Evolutionary conservation across 768 basidiomycete genomes (phyloP), one percentile per base, ranked within the genome.

Genomic region (Wakefieldia striispora): DNA sequence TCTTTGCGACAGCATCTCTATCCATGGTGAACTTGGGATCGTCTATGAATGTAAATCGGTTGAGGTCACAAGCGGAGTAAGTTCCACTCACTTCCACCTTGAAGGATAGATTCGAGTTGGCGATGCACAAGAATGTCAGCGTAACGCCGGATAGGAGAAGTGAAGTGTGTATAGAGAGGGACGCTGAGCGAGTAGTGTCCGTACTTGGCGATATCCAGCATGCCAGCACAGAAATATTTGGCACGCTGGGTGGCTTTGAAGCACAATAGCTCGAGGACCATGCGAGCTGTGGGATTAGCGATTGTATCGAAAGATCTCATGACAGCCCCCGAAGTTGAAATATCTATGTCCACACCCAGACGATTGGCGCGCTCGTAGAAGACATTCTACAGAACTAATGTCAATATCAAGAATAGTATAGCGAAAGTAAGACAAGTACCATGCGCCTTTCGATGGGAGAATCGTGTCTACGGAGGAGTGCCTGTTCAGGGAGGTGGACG

Each of bases 151-250:
- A 97, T 94, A 9, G 94, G 97, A 6, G 87, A 92, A 1, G 90
- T 93, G 71, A 91, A 93, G 67, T 93, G 89, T 9, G 88, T 95
- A 73, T 98, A 99, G 38, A 99, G 77, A 16, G 97, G 94, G 6
- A 82, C 74, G 56, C 84, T 95, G 57, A 98, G 74, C 0, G 95
- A 86, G 66, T 91, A 98, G 70, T 99, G 97, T 26, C 82, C 73
- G 63, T 98, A 99, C 74, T 97, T 97, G 36, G 94, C 92, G 62
- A 99, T 99, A 69, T 99, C 97, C 59, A 99, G 76, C 95, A 97
- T 97, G 55, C 97, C 97, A 21, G 94, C 82, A 65, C 97, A 99
- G 84, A 98, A 98, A 71, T 99, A 99, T 69, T 94, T 95, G 58
- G 97, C 92, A 44, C 86, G 81, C 51, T 92, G 88, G 53, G 94